These are phyloP conservation scores for Neurospora sp. DNA, from an alignment of 495 filamentous ascomycete genomes.

Conservation along the genomic window DNA sequence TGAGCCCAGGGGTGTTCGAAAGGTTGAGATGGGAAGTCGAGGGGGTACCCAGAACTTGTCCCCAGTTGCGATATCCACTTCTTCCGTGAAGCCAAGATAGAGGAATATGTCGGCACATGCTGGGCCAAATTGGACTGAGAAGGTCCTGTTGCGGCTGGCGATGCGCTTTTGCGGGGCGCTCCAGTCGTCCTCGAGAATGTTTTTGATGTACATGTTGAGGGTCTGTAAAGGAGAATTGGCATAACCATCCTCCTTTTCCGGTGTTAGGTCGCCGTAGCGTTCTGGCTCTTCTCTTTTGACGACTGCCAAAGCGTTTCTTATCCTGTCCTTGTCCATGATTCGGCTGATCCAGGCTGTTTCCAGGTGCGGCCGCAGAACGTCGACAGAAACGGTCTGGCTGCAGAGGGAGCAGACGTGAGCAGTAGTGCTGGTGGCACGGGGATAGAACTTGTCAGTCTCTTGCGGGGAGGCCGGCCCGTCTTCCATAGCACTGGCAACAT, in stretches of 20 bases:
- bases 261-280: slow-evolving; percentile 42
- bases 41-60: slow-evolving; percentile 20
- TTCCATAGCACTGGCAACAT: neutral
- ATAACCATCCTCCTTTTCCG: slow-evolving; percentile 21
- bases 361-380: slow-evolving; percentile 45
- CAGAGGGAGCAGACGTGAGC: slow-evolving; percentile 51
- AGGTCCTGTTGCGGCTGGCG: slow-evolving; percentile 59
- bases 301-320: slow-evolving; percentile 41
- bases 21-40: slow-evolving; percentile 4
- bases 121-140: slow-evolving; percentile 55
- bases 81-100: slow-evolving; percentile 48
- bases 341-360: slow-evolving; percentile 36
- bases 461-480: neutral
- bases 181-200: slow-evolving; percentile 41
- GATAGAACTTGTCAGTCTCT: slow-evolving; percentile 17
- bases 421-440: neutral
- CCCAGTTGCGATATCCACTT: slow-evolving; percentile 10
- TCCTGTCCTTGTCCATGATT: slow-evolving; percentile 44
- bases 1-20: slow-evolving; percentile 15
- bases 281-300: slow-evolving; percentile 48
- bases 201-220: slow-evolving; percentile 51
- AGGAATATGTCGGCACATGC: slow-evolving; percentile 53
- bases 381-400: slow-evolving; percentile 22
- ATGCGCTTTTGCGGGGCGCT: slow-evolving; percentile 41
- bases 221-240: slow-evolving; percentile 43